These are phyloP conservation scores for Wickerhamiella lipophila DNA, from an alignment of 805 yeast species.

Conservation along the genomic window DNA sequence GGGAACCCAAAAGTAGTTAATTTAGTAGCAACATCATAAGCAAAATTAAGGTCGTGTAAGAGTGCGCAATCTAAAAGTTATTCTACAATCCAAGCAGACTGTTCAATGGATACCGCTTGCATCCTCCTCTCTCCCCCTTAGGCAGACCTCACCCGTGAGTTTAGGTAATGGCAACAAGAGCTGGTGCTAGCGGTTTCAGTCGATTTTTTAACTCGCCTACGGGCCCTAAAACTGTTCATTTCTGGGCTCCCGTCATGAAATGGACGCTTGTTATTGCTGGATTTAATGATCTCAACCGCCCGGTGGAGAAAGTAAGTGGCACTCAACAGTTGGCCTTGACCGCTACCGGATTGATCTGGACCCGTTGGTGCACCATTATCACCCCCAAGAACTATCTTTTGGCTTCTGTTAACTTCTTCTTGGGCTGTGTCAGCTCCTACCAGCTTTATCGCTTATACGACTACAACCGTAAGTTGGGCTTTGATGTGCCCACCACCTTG, in stretches of 20 bases:
- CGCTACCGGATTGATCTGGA: slow-evolving; percentile 93
- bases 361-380: slow-evolving; percentile 94
- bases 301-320: slow-evolving; percentile 83
- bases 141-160: background rate
- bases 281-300: slow-evolving; percentile 70
- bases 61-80: too few relatives aligned
- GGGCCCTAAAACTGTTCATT: slow-evolving; percentile 95
- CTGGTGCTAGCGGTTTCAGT: slow-evolving; percentile 33
- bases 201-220: slow-evolving; percentile 74
- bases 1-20: too few relatives aligned
- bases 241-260: slow-evolving; percentile 57
- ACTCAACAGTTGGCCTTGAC: slow-evolving; percentile 76
- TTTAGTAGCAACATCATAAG: too few relatives aligned
- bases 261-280: slow-evolving; percentile 94
- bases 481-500: slow-evolving; percentile 42
- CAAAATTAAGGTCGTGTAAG: too few relatives aligned
- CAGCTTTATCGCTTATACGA: slow-evolving; percentile 62
- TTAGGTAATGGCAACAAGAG: slow-evolving; percentile 12
- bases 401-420: slow-evolving; percentile 88
- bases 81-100: too few relatives aligned
- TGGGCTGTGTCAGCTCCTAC: slow-evolving; percentile 78
- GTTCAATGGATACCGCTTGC: too few relatives aligned
- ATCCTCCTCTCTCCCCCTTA: too few relatives aligned
- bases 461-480: slow-evolving; percentile 57
- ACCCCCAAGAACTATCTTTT: slow-evolving; percentile 73